Percentiles rank a stretch among this genome's conserved stretches.
Conservation (phyloP, 2,329 filamentous ascomycete genomes). For the Fusarium devonianum region DNA sequence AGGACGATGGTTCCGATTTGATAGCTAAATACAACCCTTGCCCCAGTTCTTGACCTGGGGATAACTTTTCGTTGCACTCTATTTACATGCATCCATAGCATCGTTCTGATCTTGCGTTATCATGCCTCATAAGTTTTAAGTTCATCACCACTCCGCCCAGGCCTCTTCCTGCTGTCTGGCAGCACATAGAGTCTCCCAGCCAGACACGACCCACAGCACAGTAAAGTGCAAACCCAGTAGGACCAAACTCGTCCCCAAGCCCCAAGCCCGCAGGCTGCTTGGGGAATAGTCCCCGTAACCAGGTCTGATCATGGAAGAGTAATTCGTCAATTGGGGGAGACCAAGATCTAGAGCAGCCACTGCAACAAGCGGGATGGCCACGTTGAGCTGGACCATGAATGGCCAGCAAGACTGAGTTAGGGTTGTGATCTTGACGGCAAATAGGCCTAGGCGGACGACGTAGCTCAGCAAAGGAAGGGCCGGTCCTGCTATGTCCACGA, state of each 20-base stretch:
- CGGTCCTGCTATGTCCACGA: slow-evolving; percentile 36
- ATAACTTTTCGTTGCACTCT: too few relatives aligned
- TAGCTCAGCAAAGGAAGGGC: slow-evolving; percentile 44
- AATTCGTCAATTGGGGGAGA: slow-evolving; percentile 42
- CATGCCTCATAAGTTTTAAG: slow-evolving; percentile 2
- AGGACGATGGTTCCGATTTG: too few relatives aligned
- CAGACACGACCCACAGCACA: slow-evolving; percentile 46
- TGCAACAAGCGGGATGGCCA: slow-evolving; percentile 72
- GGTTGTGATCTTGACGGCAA: slow-evolving; percentile 72
- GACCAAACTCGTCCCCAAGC: slow-evolving; percentile 43
- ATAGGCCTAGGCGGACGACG: slow-evolving; percentile 63
- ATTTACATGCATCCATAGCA: neutral
- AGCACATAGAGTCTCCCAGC: slow-evolving; percentile 47
- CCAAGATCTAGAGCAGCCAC: slow-evolving; percentile 73
- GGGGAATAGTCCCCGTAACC: slow-evolving; percentile 25
- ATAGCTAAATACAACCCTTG: too few relatives aligned
- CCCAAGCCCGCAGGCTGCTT: slow-evolving; percentile 36
- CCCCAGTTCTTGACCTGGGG: too few relatives aligned
- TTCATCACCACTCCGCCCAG: slow-evolving; percentile 43
- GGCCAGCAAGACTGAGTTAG: slow-evolving; percentile 76
- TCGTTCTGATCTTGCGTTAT: neutral
- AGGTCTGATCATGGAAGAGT: slow-evolving; percentile 13
- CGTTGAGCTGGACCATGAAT: slow-evolving; percentile 67
- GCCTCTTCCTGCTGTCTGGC: slow-evolving; percentile 35
- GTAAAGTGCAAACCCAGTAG: slow-evolving; percentile 47